These are phyloP conservation scores for Sporothrix brunneoviolacea DNA, from an alignment of 2,329 filamentous ascomycete species.

Conservation along the genomic window DNA sequence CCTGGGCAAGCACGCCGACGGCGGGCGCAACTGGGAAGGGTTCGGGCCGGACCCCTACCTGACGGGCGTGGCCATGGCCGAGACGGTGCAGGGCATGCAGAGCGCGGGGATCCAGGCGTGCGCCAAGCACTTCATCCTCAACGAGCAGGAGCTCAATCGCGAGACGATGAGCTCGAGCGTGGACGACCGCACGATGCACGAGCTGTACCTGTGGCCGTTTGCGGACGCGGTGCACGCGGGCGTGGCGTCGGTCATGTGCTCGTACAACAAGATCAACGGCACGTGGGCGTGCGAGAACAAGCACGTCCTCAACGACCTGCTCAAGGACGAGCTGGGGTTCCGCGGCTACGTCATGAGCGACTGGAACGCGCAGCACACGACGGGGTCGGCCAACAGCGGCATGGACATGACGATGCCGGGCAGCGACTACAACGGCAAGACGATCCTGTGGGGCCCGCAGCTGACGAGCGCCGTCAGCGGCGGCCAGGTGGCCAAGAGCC, in stretches of 20 bases:
- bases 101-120: conserved; percentile 43
- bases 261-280: conserved; percentile 65
- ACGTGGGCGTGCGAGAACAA: conserved; percentile 62
- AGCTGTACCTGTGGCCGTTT: conserved; percentile 63
- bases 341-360: conserved; percentile 52
- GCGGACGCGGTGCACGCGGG: conserved; percentile 61
- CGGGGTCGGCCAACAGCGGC: conserved; percentile 58
- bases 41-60: conserved; percentile 76
- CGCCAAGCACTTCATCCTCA: conserved; percentile 57
- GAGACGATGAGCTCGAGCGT: conserved; percentile 50
- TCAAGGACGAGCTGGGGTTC: conserved; percentile 72
- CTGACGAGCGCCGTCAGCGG: conserved; percentile 49
- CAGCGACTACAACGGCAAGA: conserved; percentile 46
- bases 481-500: conserved; percentile 49
- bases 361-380: conserved; percentile 72
- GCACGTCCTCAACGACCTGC: conserved; percentile 50
- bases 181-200: conserved; percentile 60
- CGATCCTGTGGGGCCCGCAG: conserved; percentile 48
- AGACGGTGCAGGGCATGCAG: conserved; percentile 56
- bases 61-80: conserved; percentile 52
- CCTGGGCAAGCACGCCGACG: conserved; percentile 64
- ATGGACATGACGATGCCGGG: conserved; percentile 82
- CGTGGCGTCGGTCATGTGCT: conserved; percentile 63
- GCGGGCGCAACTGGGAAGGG: conserved; percentile 77
- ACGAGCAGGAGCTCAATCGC: conserved; percentile 61